Base-by-base conservation (phyloP, 1,139 yeast species). In the Blastobotrys capitulatus region DNA sequence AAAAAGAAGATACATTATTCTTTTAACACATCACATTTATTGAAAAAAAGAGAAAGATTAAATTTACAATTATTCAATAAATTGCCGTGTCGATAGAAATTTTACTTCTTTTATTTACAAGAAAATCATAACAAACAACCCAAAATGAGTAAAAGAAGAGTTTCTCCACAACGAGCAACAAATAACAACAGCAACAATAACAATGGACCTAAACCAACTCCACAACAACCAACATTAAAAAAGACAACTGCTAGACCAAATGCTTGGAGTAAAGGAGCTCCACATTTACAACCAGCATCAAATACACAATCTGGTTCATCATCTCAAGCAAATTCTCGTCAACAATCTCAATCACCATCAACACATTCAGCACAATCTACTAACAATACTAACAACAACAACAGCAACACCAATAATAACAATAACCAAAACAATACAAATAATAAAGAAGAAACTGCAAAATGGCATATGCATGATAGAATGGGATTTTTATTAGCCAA, bases 401-500 rank as follows among this genome's bases (percentile, higher is more conserved):
- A n/a, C n/a, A n/a, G n/a, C n/a, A n/a, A n/a, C n/a, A n/a, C n/a
- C n/a, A 27, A 22, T 32, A 39, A 29, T 8, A 29, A 42, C 6
- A 38, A 31, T 16, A 22, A 8, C 18, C 26, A 19, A 10, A 12
- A 35, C 20, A 19, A 37, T 19, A 15, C 2, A 5, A 4, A 32
- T 25, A 19, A 27, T 18, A 44, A 26, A n/a, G 46, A 42, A 13
- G 51, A 45, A 9, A 40, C 46, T 10, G 38, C 47, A 16, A 19
- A 20, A n/a, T 50, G 69, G 35, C 68, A 63, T 52, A 66, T 76
- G 64, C 70, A 73, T 55, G 82, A 80, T 54, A 72, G 82, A 49
- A 63, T 80, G 53, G 63, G 74, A 38, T 78, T 64, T 56, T 64
- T 81, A 52, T 65, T 80, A 41, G 72, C 77, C 44, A 78, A 77